Percentiles rank a stretch among this genome's conserved stretches.
phyloP scores from a whole-genome alignment of 495 filamentous ascomycete genomes.

The Penicillium manginii region DNA sequence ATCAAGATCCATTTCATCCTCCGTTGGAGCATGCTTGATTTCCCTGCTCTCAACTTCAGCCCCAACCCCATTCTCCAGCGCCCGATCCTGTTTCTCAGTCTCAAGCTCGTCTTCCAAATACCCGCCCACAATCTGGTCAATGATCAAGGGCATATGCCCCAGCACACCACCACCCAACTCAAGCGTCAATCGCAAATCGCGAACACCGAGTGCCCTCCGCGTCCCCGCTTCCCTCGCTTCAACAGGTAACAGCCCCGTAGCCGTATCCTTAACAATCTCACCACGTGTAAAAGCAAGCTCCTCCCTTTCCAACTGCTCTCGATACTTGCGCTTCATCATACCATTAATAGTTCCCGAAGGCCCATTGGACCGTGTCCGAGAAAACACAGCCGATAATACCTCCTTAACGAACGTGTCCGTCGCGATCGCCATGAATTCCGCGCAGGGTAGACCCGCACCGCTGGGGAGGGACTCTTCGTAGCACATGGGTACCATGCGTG shows the following conservation, averaged over 20 bases:
- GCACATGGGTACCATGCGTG: conserved; percentile 90
- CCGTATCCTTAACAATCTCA: conserved; percentile 65
- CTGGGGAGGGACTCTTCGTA: conserved; percentile 86
- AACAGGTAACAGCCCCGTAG: conserved; percentile 72
- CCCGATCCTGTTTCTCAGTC: conserved; percentile 52
- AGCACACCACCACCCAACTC: conserved; percentile 74
- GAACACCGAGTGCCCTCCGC: conserved; percentile 70
- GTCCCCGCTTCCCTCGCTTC: conserved; percentile 71
- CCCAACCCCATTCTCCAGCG: conserved; percentile 31
- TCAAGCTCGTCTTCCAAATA: conserved; percentile 80
- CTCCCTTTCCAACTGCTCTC: conserved; percentile 69
- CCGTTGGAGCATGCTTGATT: conserved; percentile 36
- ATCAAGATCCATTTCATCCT: conserved; percentile 66
- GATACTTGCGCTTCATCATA: conserved; percentile 80
- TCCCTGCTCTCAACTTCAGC: conserved; percentile 22
- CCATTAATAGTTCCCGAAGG: conserved; percentile 69
- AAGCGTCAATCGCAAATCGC: conserved; percentile 76
- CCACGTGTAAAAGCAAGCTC: conserved; percentile 68
- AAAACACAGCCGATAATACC: conserved; percentile 75
- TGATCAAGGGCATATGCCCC: conserved; percentile 74
- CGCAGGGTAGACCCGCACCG: conserved; percentile 70
- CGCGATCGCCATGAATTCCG: conserved; percentile 86
- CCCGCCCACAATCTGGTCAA: conserved; percentile 68
- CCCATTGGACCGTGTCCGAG: conserved; percentile 77
- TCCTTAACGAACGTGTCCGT: conserved; percentile 94